Base-by-base conservation (phyloP, 495 filamentous ascomycete genomes). In the Xylaria nigripes region DNA sequence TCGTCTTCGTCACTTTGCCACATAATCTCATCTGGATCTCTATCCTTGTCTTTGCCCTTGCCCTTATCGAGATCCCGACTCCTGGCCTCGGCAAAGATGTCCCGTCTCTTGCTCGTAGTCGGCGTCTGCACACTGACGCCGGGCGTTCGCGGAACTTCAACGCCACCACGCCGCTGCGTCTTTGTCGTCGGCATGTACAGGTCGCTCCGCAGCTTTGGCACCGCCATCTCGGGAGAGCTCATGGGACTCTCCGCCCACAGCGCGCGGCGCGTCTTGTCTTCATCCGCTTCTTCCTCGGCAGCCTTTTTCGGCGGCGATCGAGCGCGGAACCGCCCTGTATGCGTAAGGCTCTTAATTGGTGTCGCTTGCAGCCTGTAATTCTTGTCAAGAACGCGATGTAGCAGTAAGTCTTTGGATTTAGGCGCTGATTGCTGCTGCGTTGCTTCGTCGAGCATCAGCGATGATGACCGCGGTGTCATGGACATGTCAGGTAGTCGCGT, bases 321-420 rank as follows among this genome's bases (percentile, higher is more conserved):
- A 59, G 40, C 69, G 61, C 42, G 72, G 40, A 27, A 52, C 55
- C 22, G 59, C 53, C 12, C 23, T 45, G 49, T 40, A 23, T 16
- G 32, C n/a, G 60, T 21, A 1, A 54, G 41, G 18, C 55, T 57
- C 51, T 74, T 86, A 47, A 88, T 83, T 0, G 93, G 94, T 8
- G 93, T 98, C 12, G 93, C 90, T 72, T 90, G 86, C 1, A 98
- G 72, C 25, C 94, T 87, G 69, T 94, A 98, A 41, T 86, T 96
- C 66, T 93, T 96, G 72, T 96, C 89, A 7, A 89, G 81, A 32
- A 97, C 76, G 54, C 86, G 86, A 66, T 98, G 93, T 10, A 98
- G 74, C 6, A 98, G 76, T 1, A 84, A 81, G 65, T 95, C 89
- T 21, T 72, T 74, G 55, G 73, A 62, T 58, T 71, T 71, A 62